These are phyloP conservation scores for Trypanosoma platydactyli DNA, from an alignment of 208 protist genomes.

Conservation along the genomic window DNA sequence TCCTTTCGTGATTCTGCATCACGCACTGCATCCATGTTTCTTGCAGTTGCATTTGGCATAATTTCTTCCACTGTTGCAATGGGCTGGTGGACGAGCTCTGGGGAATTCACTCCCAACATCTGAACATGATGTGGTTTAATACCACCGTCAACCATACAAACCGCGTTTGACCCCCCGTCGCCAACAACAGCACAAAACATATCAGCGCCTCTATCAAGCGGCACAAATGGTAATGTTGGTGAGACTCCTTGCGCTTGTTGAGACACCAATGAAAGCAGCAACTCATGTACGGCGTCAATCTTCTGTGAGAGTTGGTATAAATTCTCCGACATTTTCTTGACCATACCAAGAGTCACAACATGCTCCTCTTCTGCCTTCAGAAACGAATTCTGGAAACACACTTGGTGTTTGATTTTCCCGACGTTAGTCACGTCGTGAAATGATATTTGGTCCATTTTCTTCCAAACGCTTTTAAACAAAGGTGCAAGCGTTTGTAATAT, in stretches of 20 bases:
- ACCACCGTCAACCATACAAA: slow-evolving; percentile 4
- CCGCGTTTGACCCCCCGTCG: slow-evolving; percentile 7
- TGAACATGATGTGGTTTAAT: not conserved
- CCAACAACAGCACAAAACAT: not conserved
- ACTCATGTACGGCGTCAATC: slow-evolving; percentile 24
- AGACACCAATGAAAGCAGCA: slow-evolving; percentile 8
- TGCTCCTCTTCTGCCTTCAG: not conserved
- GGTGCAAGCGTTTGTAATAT: too few relatives aligned
- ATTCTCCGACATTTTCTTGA: slow-evolving; percentile 22
- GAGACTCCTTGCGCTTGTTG: not conserved
- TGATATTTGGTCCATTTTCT: not conserved
- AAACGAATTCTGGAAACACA: not conserved
- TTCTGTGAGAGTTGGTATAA: slow-evolving; percentile 21
- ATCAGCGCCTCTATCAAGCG: not conserved
- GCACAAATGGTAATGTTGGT: not conserved
- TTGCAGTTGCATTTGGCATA: not conserved
- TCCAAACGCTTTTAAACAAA: too few relatives aligned
- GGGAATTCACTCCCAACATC: not conserved
- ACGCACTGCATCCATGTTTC: not conserved
- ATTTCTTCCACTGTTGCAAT: not conserved
- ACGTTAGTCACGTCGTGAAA: slow-evolving; percentile 31
- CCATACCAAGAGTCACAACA: not conserved
- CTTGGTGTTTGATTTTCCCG: slow-evolving; percentile 13
- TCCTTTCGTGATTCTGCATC: not conserved
- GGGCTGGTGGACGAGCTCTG: not conserved